These are phyloP conservation scores for Cyberlindnera lachancei DNA, from an alignment of 805 yeast genomes.

Conservation along the genomic window DNA sequence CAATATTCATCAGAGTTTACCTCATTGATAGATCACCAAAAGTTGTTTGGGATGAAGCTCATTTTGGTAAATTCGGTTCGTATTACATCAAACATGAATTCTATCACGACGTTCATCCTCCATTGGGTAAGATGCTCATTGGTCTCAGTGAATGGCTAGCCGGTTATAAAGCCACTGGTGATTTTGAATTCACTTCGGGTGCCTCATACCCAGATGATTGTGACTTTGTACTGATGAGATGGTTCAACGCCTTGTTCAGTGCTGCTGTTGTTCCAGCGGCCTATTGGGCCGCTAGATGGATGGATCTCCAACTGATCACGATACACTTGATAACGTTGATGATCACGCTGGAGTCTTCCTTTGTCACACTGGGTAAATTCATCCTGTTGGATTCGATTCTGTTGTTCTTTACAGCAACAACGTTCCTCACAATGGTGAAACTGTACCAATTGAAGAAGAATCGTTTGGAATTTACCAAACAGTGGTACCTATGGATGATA, in stretches of 20 bases:
- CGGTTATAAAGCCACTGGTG: constrained; percentile 56
- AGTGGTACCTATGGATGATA: constrained; percentile 48
- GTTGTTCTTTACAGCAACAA: constrained; percentile 65
- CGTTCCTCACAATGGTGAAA: constrained; percentile 52
- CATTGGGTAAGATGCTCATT: constrained; percentile 73
- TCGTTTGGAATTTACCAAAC: constrained; percentile 28
- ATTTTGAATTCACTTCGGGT: constrained; percentile 70
- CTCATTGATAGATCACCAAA: constrained; percentile 46
- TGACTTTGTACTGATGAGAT: constrained; percentile 59
- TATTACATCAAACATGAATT: constrained; percentile 72
- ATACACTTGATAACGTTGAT: constrained; percentile 54
- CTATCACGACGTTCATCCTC: constrained; percentile 85
- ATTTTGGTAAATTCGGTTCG: constrained; percentile 82
- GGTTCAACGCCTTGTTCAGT: constrained; percentile 64
- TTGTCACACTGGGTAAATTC: constrained; percentile 64
- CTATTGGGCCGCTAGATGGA: constrained; percentile 56
- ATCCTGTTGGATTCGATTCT: constrained; percentile 73
- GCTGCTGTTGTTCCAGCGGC: constrained; percentile 64
- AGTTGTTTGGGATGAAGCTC: constrained; percentile 89
- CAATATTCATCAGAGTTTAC: constrained; percentile 52
- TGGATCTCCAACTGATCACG: constrained; percentile 44
- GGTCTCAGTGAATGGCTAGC: constrained; percentile 75
- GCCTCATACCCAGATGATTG: constrained; percentile 51
- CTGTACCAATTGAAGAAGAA: constrained; percentile 39
- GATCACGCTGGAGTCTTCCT: constrained; percentile 63